phyloP scores from a whole-genome alignment of 192 early-diverging fungal species.

The Backusella liffmaniae region DNA sequence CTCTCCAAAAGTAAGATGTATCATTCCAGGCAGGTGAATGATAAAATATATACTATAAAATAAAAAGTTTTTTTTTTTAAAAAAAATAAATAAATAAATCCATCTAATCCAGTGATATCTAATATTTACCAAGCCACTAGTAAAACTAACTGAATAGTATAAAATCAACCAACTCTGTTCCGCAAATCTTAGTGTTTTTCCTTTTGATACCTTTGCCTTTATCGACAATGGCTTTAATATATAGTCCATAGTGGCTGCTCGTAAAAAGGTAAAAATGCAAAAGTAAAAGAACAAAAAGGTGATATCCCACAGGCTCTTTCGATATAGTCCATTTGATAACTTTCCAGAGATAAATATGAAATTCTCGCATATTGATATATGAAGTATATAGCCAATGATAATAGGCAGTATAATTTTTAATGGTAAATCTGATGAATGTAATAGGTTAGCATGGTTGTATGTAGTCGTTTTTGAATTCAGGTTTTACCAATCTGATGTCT shows the following conservation, averaged over 20 bases:
- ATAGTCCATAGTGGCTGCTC: conserved; percentile 51
- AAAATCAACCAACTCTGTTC: conserved; percentile 73
- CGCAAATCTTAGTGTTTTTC: conserved; percentile 53
- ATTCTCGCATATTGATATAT: conserved; percentile 24
- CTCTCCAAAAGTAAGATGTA: conserved; percentile 49
- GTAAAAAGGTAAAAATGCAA: conserved; percentile 54
- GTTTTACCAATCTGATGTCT: conserved; percentile 40
- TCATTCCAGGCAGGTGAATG: conserved; percentile 63
- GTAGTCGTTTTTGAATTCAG: neutral
- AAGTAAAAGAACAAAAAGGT: conserved; percentile 65
- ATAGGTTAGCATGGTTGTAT: neutral
- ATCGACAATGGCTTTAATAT: conserved; percentile 42
- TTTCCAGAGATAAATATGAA: conserved; percentile 30
- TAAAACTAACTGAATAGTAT: conserved; percentile 61
- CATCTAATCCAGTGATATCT: neutral
- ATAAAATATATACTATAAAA: conserved; percentile 54
- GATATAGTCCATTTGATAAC: conserved; percentile 35
- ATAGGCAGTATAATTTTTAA: neutral
- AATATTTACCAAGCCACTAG: conserved; percentile 53
- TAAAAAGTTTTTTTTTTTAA: neutral
- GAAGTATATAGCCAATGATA: conserved; percentile 25
- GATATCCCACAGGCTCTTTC: conserved; percentile 57
- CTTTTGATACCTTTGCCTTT: conserved; percentile 26
- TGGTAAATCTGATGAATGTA: neutral
- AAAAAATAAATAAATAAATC: too few species aligned